phyloP scores from a whole-genome alignment of 768 basidiomycete genomes.

The Lentinula sp. region DNA sequence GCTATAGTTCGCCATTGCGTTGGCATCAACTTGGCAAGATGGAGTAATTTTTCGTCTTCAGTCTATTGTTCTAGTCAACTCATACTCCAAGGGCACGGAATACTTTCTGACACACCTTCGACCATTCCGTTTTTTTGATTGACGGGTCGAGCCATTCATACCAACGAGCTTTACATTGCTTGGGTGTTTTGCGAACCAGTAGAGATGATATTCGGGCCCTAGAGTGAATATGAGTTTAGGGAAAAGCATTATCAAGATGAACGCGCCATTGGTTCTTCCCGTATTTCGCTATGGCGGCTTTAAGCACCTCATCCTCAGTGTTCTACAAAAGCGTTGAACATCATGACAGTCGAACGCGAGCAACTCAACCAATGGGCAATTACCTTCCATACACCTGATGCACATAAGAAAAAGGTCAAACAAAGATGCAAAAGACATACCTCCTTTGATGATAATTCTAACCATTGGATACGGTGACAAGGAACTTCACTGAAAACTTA shows the following conservation, averaged over 20 bases:
- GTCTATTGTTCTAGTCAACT: conserved; percentile 41
- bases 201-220: conserved; percentile 98
- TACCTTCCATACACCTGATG: conserved; percentile 78
- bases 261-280: conserved; percentile 90
- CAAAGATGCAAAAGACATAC: conserved; percentile 25
- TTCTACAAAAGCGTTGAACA: conserved; percentile 42
- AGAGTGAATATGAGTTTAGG: neutral
- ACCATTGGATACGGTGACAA: conserved; percentile 46
- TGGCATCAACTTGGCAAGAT: conserved; percentile 98
- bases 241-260: neutral
- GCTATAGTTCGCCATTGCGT: conserved; percentile 99
- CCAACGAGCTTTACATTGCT: conserved; percentile 99
- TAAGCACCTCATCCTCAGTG: conserved; percentile 97
- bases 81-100: neutral
- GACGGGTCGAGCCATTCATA: conserved; percentile 99
- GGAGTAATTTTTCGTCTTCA: conserved; percentile 97
- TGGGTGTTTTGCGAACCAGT: conserved; percentile 96
- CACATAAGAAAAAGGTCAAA: neutral
- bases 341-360: neutral
- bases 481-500: neutral
- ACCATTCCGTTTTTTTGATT: conserved; percentile 99
- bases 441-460: conserved; percentile 90
- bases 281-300: conserved; percentile 97
- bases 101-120: conserved; percentile 55
- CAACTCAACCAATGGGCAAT: conserved; percentile 5